Base-by-base conservation (phyloP, 208 protist genomes). In the Acanthamoeba lenticulata region DNA sequence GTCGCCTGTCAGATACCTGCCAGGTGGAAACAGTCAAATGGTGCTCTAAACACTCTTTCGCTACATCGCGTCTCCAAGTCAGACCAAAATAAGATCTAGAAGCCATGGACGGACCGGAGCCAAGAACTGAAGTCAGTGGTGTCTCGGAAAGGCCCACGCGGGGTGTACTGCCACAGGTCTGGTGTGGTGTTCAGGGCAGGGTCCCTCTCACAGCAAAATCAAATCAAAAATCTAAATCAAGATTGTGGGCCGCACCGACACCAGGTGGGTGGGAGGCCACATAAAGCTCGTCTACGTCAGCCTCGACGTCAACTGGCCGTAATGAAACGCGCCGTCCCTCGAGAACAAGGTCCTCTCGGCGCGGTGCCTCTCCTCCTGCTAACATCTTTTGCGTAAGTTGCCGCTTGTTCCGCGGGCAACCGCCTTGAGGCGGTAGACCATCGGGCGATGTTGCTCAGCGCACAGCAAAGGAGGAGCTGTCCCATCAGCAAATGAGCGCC, bases 131-230 rank as follows among this genome's bases (percentile, higher is more conserved):
- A 83, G 38, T 83, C 40, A 3, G 72, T 83, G 40, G 72, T 49
- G 40, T 83, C 72, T n/a, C 49, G 44, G 40, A 83, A 83, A 2
- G 72, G 65, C 38, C 36, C 40, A 19, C 72, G 40, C 34, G 72
- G 72, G 15, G 72, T 83, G 36, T 42, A 38, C 38, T 52, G n/a
- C 72, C 72, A 83, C 72, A 83, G 29, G 72, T 83, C 72, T 83
- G 34, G 27, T 72, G 62, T 0, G 34, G 19, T 2, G 34, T 0
- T 0, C 6, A 11, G n/a, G 6, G 19, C 6, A 2, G 62, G 34
- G 29, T 1, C 0, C 32, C 3, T 0, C 4, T 3, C 19, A 4
- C 24, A 15, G 24, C 34, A n/a, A 83, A 45, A 29, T 6, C 24
- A 21, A 34, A 15, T 24, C 21, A 79, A 72, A 32, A 72, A 34